phyloP scores from a whole-genome alignment of 2,329 filamentous ascomycete genomes.

The Furcasterigmium furcatum region DNA sequence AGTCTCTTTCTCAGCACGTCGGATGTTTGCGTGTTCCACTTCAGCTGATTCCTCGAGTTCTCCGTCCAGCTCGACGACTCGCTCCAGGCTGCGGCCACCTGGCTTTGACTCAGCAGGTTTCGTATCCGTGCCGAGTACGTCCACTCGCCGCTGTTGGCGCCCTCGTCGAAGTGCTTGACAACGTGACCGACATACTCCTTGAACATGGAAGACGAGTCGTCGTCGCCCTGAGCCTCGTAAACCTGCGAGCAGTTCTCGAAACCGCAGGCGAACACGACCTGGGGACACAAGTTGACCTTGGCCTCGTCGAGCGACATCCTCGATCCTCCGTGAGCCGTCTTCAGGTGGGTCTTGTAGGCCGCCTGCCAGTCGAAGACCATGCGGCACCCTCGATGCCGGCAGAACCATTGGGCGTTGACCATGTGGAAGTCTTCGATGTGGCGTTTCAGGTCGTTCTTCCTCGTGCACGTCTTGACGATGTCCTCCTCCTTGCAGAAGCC shows the following conservation, averaged over 20 bases:
- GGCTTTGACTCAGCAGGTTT: constrained; percentile 38
- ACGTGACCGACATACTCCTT: constrained; percentile 44
- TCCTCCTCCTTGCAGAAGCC: constrained; percentile 38
- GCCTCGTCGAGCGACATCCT: constrained; percentile 37
- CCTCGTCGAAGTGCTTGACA: constrained; percentile 43
- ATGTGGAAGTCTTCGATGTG: constrained; percentile 47
- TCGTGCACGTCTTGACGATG: constrained; percentile 38
- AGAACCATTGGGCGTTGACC: constrained; percentile 42
- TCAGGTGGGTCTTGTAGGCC: constrained; percentile 44
- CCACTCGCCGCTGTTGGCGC: constrained; percentile 35
- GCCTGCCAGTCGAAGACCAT: constrained; percentile 45
- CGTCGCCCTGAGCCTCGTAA: constrained; percentile 36
- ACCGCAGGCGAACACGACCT: constrained; percentile 46
- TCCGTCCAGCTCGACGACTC: constrained; percentile 21
- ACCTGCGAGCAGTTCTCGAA: constrained; percentile 41
- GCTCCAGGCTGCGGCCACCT: constrained; percentile 32
- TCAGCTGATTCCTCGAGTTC: constrained; percentile 20
- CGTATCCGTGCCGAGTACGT: constrained; percentile 40
- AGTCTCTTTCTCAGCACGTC: constrained; percentile 38
- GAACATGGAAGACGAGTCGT: constrained; percentile 32
- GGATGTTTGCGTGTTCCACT: constrained; percentile 39
- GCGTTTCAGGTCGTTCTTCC: constrained; percentile 45
- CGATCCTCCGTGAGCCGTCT: constrained; percentile 37
- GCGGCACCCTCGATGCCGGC: constrained; percentile 37
- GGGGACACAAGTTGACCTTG: constrained; percentile 39